phyloP scores from a whole-genome alignment of 768 basidiomycete genomes.

The Suillus ampliporus region DNA sequence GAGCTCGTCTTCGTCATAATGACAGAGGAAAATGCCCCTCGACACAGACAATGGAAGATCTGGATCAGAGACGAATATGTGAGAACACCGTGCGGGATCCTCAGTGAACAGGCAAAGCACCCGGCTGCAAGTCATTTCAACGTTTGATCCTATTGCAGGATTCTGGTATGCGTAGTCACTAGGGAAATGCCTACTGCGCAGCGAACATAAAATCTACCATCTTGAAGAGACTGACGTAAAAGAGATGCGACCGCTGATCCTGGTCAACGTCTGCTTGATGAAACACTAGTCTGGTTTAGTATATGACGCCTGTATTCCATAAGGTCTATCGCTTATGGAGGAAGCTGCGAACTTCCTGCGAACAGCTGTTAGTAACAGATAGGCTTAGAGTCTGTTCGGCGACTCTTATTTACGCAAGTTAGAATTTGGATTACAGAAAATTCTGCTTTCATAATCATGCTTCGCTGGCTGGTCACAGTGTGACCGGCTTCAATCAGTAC shows the following conservation, averaged over 20 bases:
- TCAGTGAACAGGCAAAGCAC: not conserved
- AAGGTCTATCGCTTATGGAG: not conserved
- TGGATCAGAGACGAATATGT: too few species aligned
- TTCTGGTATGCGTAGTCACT: not conserved
- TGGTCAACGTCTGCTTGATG: not conserved
- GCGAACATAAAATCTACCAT: too few species aligned
- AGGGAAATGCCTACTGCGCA: too few species aligned
- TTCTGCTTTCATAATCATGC: too few species aligned
- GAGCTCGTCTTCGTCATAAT: not conserved
- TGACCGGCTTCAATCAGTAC: too few species aligned
- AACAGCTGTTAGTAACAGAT: too few species aligned
- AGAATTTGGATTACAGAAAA: too few species aligned
- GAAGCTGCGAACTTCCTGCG: not conserved
- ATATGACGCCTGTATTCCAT: not conserved
- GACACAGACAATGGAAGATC: not conserved
- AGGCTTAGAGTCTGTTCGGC: too few species aligned
- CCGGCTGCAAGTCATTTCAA: not conserved
- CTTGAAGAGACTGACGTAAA: too few species aligned
- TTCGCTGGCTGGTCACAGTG: too few species aligned
- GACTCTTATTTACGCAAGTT: too few species aligned
- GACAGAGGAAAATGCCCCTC: not conserved
- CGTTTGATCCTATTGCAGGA: not conserved
- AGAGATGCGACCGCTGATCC: too few species aligned
- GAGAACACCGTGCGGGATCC: not conserved
- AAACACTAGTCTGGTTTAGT: not conserved